phyloP scores from a whole-genome alignment of 441 rosid genomes.

The Gossypium schwendimanii region DNA sequence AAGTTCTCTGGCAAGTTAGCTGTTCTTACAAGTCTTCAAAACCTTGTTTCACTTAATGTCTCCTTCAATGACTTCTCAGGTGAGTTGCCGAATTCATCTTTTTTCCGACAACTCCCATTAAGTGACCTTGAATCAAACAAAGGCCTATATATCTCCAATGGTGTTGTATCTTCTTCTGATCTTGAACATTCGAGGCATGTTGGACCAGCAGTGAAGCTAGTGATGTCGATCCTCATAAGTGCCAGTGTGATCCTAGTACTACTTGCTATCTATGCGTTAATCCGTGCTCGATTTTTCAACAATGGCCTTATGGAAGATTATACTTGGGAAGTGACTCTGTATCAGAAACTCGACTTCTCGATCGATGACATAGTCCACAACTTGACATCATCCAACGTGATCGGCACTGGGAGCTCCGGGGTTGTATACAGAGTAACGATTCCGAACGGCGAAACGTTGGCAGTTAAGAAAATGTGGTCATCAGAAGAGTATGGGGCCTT shows the following conservation, averaged over 20 bases:
- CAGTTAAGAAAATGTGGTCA: constrained; percentile 96
- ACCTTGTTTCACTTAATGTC: constrained; percentile 78
- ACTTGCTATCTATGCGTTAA: constrained; percentile 50
- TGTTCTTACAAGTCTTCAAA: constrained; percentile 56
- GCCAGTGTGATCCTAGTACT: constrained; percentile 57
- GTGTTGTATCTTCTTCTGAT: constrained; percentile 35
- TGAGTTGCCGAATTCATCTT: constrained; percentile 65
- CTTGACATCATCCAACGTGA: constrained; percentile 65
- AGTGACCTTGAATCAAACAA: constrained; percentile 63
- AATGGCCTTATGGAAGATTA: constrained; percentile 36
- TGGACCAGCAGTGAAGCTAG: constrained; percentile 50
- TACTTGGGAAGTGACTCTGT: constrained; percentile 67
- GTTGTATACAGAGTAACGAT: constrained; percentile 69
- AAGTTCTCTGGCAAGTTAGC: constrained; percentile 50
- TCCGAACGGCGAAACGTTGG: constrained; percentile 63
- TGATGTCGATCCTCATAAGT: constrained; percentile 62
- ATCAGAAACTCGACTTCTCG: constrained; percentile 79
- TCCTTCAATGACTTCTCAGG: constrained; percentile 85
- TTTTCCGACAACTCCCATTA: constrained; percentile 68
- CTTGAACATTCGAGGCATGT: constrained; percentile 24
- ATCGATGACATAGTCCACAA: constrained; percentile 51
- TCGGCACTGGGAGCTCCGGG: constrained; percentile 95
- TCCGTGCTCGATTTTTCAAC: constrained; percentile 32
- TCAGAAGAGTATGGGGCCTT: constrained; percentile 75
- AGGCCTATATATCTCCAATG: constrained; percentile 53